Conservation (phyloP, 352 stramenopile species). For the Phytophthora boehmeriae region DNA sequence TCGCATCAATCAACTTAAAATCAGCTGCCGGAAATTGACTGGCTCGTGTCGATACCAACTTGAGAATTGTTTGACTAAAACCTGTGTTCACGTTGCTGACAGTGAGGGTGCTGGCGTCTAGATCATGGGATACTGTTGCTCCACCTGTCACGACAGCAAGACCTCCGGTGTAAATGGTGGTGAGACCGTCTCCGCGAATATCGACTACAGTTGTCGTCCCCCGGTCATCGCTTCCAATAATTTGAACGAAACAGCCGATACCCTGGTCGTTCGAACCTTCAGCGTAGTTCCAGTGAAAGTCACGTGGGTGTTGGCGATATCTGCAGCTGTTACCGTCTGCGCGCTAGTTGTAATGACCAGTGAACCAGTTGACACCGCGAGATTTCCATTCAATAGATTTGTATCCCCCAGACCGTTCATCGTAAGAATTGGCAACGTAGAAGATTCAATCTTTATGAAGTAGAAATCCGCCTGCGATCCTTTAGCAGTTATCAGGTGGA, state of each 20-base stretch:
- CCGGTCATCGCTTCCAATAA: constrained; percentile 45
- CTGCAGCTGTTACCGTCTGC: constrained; percentile 19
- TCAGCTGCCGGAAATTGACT: constrained; percentile 39
- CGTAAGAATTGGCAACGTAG: constrained; percentile 46
- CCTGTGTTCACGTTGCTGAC: constrained; percentile 31
- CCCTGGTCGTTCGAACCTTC: constrained; percentile 34
- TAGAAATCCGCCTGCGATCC: constrained; percentile 62
- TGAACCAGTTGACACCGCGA: constrained; percentile 59
- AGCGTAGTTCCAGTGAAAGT: constrained; percentile 42
- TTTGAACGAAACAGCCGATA: constrained; percentile 39
- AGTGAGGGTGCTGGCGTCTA: constrained; percentile 22
- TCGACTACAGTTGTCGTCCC: constrained; percentile 38
- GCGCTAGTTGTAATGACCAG: constrained; percentile 44
- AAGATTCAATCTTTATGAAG: constrained; percentile 63
- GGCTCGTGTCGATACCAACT: constrained; percentile 19
- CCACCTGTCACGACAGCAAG: constrained; percentile 43
- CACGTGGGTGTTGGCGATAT: constrained; percentile 44
- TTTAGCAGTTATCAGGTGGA: constrained; percentile 72
- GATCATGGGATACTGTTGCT: constrained; percentile 43
- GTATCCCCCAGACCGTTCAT: constrained; percentile 65
- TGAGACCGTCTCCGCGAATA: constrained; percentile 53
- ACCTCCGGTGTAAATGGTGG: constrained; percentile 49
- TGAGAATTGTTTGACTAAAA: constrained; percentile 39
- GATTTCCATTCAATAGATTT: constrained; percentile 49
- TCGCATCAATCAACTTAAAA: constrained; percentile 46